These are phyloP conservation scores for Rhodotorula sphaerocarpa DNA, from an alignment of 768 basidiomycete species.

Conservation along the genomic window DNA sequence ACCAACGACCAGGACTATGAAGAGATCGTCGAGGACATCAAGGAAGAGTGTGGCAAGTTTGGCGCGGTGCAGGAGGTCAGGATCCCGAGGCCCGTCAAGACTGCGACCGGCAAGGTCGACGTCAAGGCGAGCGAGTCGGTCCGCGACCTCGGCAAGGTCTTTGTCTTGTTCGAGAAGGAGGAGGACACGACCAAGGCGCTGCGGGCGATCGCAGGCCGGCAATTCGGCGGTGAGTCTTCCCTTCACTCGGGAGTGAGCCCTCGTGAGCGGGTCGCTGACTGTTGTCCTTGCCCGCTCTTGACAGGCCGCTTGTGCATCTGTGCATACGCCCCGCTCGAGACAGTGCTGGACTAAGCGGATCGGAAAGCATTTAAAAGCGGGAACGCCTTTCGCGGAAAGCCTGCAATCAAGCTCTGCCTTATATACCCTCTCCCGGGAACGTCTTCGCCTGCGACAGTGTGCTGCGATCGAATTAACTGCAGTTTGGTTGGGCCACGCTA, in stretches of 20 bases:
- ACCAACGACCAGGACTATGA: constrained; percentile 82
- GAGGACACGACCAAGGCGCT: constrained; percentile 62
- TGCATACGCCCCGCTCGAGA: constrained; percentile 33
- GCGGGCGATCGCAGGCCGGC: constrained; percentile 69
- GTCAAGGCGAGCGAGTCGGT: constrained; percentile 52
- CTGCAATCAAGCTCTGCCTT: no score
- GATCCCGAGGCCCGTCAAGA: constrained; percentile 80
- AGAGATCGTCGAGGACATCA: constrained; percentile 89
- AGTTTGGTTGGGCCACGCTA: no score
- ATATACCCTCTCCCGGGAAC: no score
- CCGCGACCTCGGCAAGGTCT: constrained; percentile 87
- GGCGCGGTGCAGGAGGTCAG: constrained; percentile 75
- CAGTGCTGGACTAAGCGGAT: constrained; percentile 6
- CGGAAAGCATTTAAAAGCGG: no score
- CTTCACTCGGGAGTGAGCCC: not conserved
- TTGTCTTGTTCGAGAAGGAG: constrained; percentile 70
- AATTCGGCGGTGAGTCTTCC: constrained; percentile 29
- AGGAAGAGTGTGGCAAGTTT: constrained; percentile 70
- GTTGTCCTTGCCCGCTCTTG: fast-evolving
- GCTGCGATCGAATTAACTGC: no score
- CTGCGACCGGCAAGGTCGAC: constrained; percentile 68
- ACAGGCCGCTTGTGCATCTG: constrained; percentile 35
- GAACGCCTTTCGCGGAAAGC: no score
- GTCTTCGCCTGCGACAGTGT: no score
- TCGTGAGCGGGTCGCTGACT: not conserved